A percentile compares a stretch with the other conserved stretches of the same genome.
These are phyloP conservation scores for barrel medic (Medicago truncatula) DNA, from an alignment of 306 rosid genomes.

Conservation along the genomic window MtrunA17r5.0-ANR NC_053042.1:34305001-34305500, in stretches of 20 bases:
- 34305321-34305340: neutral
- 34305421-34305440: no score
- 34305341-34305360: neutral
- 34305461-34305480: constrained; percentile 40
- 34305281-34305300: neutral
- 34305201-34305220: neutral
- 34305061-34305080: no score
- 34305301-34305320: neutral
- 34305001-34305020: neutral
- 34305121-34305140: no score
- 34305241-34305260: neutral
- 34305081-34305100: no score
- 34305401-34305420: constrained; percentile 24
- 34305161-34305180: no score
- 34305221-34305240: neutral
- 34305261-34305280: neutral
- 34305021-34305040: no score
- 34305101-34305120: no score
- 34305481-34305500: constrained; percentile 39
- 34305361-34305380: neutral
- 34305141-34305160: no score
- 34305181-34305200: neutral
- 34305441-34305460: constrained; percentile 20
- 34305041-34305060: no score
- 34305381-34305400: neutral